These are phyloP conservation scores for Backusella tuberculispora DNA, from an alignment of 192 early-diverging fungal species.

Conservation along the genomic window DNA sequence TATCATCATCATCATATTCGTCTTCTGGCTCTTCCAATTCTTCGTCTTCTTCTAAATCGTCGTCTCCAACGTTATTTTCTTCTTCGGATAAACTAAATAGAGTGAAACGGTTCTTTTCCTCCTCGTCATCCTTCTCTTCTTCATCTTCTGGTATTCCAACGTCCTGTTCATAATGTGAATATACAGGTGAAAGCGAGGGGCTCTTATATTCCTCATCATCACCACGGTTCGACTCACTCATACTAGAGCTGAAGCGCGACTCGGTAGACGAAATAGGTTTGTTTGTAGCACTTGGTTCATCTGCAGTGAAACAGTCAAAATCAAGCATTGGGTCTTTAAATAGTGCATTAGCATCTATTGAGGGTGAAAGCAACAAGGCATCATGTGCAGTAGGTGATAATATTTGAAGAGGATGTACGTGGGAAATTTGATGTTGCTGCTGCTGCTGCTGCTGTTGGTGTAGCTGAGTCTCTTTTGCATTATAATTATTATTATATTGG, in stretches of 20 bases:
- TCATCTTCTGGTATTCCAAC: not conserved
- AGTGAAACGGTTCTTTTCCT: not conserved
- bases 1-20: slow-evolving; percentile 8
- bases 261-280: not conserved
- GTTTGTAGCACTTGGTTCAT: not conserved
- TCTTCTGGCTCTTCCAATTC: not conserved
- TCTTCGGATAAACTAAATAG: slow-evolving; percentile 4
- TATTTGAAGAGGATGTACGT: slow-evolving; percentile 23
- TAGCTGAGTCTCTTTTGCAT: slow-evolving; percentile 9
- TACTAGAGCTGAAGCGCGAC: not conserved
- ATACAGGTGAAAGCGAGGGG: slow-evolving; percentile 14
- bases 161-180: slow-evolving; percentile 5
- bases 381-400: slow-evolving; percentile 15
- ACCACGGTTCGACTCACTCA: slow-evolving; percentile 10
- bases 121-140: not conserved
- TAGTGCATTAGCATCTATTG: not conserved
- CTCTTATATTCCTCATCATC: slow-evolving; percentile 10
- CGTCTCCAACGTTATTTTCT: not conserved
- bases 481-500: not conserved
- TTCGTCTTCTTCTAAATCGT: slow-evolving; percentile 6
- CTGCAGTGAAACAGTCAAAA: not conserved
- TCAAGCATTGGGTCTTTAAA: slow-evolving; percentile 16
- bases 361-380: not conserved
- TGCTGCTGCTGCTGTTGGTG: not conserved
- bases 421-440: slow-evolving; percentile 5